Evolutionary conservation across 2,329 filamentous ascomycete species (phyloP).

Genomic region (Pseudocercospora ulei): DNA sequence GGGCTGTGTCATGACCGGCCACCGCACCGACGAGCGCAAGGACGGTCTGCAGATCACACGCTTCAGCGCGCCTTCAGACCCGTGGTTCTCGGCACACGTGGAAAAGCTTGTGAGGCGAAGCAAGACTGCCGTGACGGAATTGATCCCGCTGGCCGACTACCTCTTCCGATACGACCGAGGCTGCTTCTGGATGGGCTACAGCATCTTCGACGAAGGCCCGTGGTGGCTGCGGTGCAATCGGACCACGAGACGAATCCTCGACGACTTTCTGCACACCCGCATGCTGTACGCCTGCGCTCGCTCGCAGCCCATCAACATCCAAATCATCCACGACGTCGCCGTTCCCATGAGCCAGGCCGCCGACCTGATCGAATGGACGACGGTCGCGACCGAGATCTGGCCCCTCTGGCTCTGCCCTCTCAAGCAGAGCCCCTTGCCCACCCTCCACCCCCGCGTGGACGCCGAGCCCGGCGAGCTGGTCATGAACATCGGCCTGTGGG

Average conservation of each 20-base stretch:
- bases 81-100: constrained; percentile 65
- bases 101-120: constrained; percentile 30
- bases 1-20: constrained; percentile 6
- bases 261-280: constrained; percentile 52
- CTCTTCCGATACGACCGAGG: constrained; percentile 54
- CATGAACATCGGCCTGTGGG: constrained; percentile 60
- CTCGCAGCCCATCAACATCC: constrained; percentile 46
- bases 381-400: constrained; percentile 42
- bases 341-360: constrained; percentile 46
- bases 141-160: constrained; percentile 44
- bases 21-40: not conserved
- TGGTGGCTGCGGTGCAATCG: constrained; percentile 45
- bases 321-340: constrained; percentile 54
- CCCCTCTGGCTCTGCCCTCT: constrained; percentile 53
- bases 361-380: constrained; percentile 46
- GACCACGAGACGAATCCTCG: constrained; percentile 49
- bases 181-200: constrained; percentile 53
- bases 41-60: constrained; percentile 8
- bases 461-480: constrained; percentile 21
- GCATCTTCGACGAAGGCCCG: constrained; percentile 52
- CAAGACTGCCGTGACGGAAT: constrained; percentile 3
- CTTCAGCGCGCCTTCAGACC: constrained; percentile 52
- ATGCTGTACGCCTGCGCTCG: constrained; percentile 55
- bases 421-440: constrained; percentile 5
- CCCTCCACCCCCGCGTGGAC: constrained; percentile 3